Percentiles rank a stretch among this genome's conserved stretches.
These are phyloP conservation scores for Epithele typhae DNA, from an alignment of 768 basidiomycete species.

Conservation along the genomic window DNA sequence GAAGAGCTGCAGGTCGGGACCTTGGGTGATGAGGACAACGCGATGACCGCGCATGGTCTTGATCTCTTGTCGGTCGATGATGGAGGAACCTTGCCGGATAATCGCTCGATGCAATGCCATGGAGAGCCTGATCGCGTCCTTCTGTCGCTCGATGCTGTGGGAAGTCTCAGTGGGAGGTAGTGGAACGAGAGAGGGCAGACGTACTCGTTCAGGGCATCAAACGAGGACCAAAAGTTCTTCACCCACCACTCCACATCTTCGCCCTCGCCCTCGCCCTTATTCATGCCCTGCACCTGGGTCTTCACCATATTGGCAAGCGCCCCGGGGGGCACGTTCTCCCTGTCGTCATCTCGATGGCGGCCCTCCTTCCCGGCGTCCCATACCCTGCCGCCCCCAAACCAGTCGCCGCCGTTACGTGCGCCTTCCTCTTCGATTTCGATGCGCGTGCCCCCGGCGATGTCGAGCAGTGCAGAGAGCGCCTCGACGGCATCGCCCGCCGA, in stretches of 20 bases:
- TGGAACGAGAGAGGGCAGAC: slow-evolving; percentile 27
- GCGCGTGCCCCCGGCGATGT: slow-evolving; percentile 85
- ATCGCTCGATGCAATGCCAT: slow-evolving; percentile 93
- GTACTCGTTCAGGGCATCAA: slow-evolving; percentile 88
- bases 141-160: slow-evolving; percentile 63
- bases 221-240: slow-evolving; percentile 93
- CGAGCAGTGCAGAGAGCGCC: slow-evolving; percentile 79
- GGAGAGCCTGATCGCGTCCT: slow-evolving; percentile 73
- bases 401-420: slow-evolving; percentile 86
- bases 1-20: slow-evolving; percentile 91
- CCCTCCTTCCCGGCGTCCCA: slow-evolving; percentile 59
- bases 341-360: slow-evolving; percentile 34
- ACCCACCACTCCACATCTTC: slow-evolving; percentile 66
- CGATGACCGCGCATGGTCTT: slow-evolving; percentile 85
- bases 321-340: slow-evolving; percentile 35
- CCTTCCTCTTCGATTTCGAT: slow-evolving; percentile 91
- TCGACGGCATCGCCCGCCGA: slow-evolving; percentile 94
- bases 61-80: slow-evolving; percentile 95
- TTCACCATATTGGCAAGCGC: slow-evolving; percentile 23
- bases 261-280: slow-evolving; percentile 14
- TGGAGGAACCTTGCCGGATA: slow-evolving; percentile 91
- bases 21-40: slow-evolving; percentile 85
- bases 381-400: slow-evolving; percentile 81
- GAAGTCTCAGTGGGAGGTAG: not conserved
- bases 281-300: slow-evolving; percentile 18